Evolutionary conservation across 202 grass and related monocot species (phyloP).

Genomic region (Digitaria exilis): DNA sequence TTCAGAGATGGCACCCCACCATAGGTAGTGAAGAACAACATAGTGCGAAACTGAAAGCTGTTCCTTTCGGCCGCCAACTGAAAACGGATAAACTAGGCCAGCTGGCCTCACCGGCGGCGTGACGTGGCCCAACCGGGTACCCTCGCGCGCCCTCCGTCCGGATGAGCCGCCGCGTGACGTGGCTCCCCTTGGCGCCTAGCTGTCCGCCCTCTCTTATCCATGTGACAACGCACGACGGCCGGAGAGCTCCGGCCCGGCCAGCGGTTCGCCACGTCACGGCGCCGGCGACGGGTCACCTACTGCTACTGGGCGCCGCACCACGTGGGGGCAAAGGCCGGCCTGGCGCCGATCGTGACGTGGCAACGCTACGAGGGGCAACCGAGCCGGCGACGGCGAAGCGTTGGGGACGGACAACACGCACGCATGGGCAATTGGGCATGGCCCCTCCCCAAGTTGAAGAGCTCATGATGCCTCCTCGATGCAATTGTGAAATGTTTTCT

Average conservation of each 20-base stretch:
- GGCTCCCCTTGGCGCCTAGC: neutral
- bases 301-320: neutral
- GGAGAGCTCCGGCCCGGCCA: neutral
- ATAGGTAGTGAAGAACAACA: too few relatives aligned
- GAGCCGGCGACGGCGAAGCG: too few relatives aligned
- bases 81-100: neutral
- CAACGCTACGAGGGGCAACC: too few relatives aligned
- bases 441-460: too few relatives aligned
- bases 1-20: too few relatives aligned
- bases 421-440: too few relatives aligned
- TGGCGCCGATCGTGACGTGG: neutral
- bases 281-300: neutral
- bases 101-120: neutral
- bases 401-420: too few relatives aligned
- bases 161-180: constrained; percentile 2
- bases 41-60: too few relatives aligned
- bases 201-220: neutral
- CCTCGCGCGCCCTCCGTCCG: neutral
- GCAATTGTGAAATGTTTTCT: too few relatives aligned
- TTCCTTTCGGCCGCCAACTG: neutral
- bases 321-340: neutral
- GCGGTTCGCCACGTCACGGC: neutral
- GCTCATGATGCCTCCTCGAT: too few relatives aligned
- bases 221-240: neutral
- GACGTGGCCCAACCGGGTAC: constrained; percentile 16